A percentile compares a stretch with the other conserved stretches of the same genome.
Evolutionary conservation across 2,329 filamentous ascomycete species (phyloP).

Genomic region (Amauroascus verrucosus): DNA sequence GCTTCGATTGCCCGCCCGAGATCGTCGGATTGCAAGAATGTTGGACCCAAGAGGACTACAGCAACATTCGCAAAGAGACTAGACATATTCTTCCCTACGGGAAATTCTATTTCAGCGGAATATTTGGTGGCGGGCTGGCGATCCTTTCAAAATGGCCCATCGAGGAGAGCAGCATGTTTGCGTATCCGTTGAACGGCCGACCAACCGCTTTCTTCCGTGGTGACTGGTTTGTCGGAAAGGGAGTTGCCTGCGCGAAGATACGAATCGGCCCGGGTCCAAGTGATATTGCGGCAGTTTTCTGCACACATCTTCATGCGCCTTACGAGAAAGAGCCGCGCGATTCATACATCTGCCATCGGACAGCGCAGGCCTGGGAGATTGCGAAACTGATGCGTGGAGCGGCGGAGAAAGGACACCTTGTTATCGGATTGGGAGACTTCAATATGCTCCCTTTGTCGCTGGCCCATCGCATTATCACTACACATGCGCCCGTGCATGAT

Average conservation of each 20-base stretch:
- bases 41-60: conserved; percentile 80
- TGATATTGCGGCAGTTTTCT: conserved; percentile 78
- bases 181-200: conserved; percentile 83
- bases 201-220: conserved; percentile 90
- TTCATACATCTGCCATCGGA: conserved; percentile 81
- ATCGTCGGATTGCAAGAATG: conserved; percentile 94
- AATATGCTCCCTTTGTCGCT: conserved; percentile 89
- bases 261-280: conserved; percentile 53
- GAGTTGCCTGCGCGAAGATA: conserved; percentile 73
- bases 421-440: conserved; percentile 83
- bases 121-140: conserved; percentile 79
- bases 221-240: conserved; percentile 95
- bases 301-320: conserved; percentile 81
- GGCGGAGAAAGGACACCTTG: conserved; percentile 68
- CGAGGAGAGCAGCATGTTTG: conserved; percentile 73
- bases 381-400: conserved; percentile 78
- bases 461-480: conserved; percentile 70
- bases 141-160: conserved; percentile 91
- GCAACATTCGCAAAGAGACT: conserved; percentile 63
- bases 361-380: conserved; percentile 90
- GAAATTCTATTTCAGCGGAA: conserved; percentile 85
- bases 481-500: conserved; percentile 67
- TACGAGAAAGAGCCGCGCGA: conserved; percentile 72
- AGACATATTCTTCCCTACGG: conserved; percentile 68
- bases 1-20: conserved; percentile 57